phyloP scores from a whole-genome alignment of 1,139 yeast genomes.

The Protomyces pachydermus region DNA sequence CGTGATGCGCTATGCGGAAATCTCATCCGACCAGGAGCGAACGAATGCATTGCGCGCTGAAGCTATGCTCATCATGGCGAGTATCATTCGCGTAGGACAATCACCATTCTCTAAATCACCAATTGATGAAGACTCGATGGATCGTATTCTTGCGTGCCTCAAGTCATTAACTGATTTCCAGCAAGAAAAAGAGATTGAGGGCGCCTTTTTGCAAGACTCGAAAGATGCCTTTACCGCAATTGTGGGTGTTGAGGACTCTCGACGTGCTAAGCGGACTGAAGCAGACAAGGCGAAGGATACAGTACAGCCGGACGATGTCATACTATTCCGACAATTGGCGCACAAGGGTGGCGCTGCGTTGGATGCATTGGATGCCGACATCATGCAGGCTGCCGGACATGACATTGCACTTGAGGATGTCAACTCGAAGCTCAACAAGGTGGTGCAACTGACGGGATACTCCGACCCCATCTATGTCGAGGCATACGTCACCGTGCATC shows the following conservation, averaged over 20 bases:
- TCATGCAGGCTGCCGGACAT: conserved; percentile 45
- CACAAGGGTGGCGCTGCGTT: conserved; percentile 45
- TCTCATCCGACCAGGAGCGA: conserved; percentile 49
- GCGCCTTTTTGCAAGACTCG: conserved; percentile 82
- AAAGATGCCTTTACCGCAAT: conserved; percentile 72
- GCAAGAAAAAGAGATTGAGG: conserved; percentile 50
- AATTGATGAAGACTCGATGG: conserved; percentile 93
- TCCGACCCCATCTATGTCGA: conserved; percentile 98
- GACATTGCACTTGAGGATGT: conserved; percentile 52
- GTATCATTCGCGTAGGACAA: conserved; percentile 84
- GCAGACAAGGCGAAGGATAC: conserved; percentile 61
- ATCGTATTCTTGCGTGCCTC: conserved; percentile 80
- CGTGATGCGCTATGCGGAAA: conserved; percentile 67
- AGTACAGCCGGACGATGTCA: conserved; percentile 76
- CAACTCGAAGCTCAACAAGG: conserved; percentile 75
- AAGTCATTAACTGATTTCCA: conserved; percentile 67
- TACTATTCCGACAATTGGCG: conserved; percentile 76
- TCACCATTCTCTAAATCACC: conserved; percentile 66
- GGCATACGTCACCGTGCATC: conserved; percentile 90
- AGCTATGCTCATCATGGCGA: conserved; percentile 86
- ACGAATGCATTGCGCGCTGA: conserved; percentile 89
- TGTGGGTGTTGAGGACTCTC: conserved; percentile 46
- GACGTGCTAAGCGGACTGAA: conserved; percentile 57
- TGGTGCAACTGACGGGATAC: conserved; percentile 91
- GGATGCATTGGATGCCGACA: conserved; percentile 44